These are phyloP conservation scores for Rhodotorula sp. DNA, from an alignment of 1,284 basidiomycete species.

Conservation along the genomic window DNA sequence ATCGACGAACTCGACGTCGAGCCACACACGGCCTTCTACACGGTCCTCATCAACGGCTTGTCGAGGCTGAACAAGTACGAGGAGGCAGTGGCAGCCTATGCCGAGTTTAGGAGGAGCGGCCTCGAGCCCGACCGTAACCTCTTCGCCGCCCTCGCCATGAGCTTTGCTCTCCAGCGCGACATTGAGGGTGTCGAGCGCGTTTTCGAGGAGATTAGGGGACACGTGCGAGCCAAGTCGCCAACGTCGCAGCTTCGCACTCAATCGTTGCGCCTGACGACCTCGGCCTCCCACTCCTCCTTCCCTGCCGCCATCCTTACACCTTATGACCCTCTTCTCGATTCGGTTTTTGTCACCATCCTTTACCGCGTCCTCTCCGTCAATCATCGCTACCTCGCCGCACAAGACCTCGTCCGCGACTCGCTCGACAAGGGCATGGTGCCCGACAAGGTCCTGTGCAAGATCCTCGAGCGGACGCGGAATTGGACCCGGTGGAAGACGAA, in stretches of 20 bases:
- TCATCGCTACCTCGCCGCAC: slow-evolving; percentile 9
- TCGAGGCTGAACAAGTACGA: slow-evolving; percentile 14
- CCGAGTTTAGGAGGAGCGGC: slow-evolving; percentile 21
- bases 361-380: slow-evolving; percentile 23
- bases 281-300: not conserved
- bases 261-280: not conserved
- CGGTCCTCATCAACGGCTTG: slow-evolving; percentile 35
- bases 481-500: slow-evolving; percentile 22
- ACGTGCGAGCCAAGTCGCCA: not conserved
- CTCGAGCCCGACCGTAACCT: slow-evolving; percentile 37
- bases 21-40: slow-evolving; percentile 37
- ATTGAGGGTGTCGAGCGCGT: slow-evolving; percentile 19
- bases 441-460: slow-evolving; percentile 13
- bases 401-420: slow-evolving; percentile 7
- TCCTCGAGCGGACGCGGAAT: slow-evolving; percentile 6
- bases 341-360: slow-evolving; percentile 32
- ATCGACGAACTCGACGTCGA: slow-evolving; percentile 29
- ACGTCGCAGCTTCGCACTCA: slow-evolving; percentile 16
- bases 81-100: slow-evolving; percentile 12
- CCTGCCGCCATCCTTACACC: slow-evolving; percentile 4
- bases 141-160: slow-evolving; percentile 33
- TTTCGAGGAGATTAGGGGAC: slow-evolving; percentile 10
- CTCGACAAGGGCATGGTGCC: slow-evolving; percentile 26
- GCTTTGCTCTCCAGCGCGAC: slow-evolving; percentile 13
- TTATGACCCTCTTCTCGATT: slow-evolving; percentile 32